A percentile compares a stretch with the other conserved stretches of the same genome.
Evolutionary conservation across 768 basidiomycete species (phyloP).

Genomic region (Chalciporus piperatus): DNA sequence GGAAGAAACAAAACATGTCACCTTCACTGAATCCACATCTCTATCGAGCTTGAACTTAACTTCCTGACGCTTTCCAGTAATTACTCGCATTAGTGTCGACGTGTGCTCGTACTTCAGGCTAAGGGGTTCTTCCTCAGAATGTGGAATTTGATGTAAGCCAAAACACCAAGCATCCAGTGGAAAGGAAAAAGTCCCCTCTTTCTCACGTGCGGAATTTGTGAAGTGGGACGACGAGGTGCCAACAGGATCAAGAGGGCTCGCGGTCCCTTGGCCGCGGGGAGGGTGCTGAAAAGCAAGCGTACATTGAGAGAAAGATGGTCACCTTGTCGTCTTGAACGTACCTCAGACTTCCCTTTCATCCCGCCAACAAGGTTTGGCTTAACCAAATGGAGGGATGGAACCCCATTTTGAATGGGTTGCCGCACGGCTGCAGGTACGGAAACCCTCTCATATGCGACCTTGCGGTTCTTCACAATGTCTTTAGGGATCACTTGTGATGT

Average conservation of each 20-base stretch:
- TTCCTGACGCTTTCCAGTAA: background rate
- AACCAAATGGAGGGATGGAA: constrained; percentile 6
- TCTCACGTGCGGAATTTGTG: constrained; percentile 13
- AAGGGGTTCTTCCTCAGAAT: constrained; percentile 11
- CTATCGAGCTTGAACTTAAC: constrained; percentile 19
- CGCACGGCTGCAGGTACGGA: constrained; percentile 5
- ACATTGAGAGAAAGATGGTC: constrained; percentile 3
- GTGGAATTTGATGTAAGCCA: constrained; percentile 18
- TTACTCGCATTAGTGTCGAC: constrained; percentile 9
- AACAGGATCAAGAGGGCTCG: constrained; percentile 13
- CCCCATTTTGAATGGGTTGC: background rate
- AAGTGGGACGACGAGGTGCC: constrained; percentile 30
- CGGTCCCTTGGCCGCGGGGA: background rate
- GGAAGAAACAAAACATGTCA: constrained; percentile 3
- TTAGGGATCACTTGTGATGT: constrained; percentile 15
- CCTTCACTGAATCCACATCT: constrained; percentile 11
- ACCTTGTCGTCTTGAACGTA: constrained; percentile 10
- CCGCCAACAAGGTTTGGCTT: background rate
- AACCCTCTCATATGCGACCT: constrained; percentile 6
- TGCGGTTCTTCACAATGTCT: constrained; percentile 13
- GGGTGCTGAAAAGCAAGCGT: constrained; percentile 4
- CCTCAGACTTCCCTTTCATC: constrained; percentile 28
- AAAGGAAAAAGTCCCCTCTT: constrained; percentile 3
- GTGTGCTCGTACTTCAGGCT: constrained; percentile 13
- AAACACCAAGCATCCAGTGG: constrained; percentile 30